A percentile compares a stretch with the other conserved stretches of the same genome.
Conservation (phyloP, 2,329 filamentous ascomycete genomes). For the Hirsutella rhossiliensis region DNA sequence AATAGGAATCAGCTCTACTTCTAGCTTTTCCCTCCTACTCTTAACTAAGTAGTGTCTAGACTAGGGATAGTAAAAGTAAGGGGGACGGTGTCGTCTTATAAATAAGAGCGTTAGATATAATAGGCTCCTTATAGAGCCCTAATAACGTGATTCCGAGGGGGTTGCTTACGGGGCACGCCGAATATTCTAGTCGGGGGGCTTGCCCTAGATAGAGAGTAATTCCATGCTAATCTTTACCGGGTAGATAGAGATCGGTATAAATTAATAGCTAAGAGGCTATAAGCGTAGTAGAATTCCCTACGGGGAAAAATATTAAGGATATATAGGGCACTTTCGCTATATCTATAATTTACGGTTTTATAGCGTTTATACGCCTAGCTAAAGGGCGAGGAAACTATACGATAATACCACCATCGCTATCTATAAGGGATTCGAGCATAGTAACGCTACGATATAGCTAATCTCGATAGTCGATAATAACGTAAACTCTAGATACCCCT, state of each 20-base stretch:
- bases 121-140: background rate
- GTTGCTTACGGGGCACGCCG: background rate
- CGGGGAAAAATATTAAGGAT: slow-evolving; percentile 2
- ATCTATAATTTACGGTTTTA: slow-evolving; percentile 2
- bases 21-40: no score
- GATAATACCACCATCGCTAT: slow-evolving; percentile 1
- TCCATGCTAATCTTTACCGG: background rate
- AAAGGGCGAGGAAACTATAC: background rate
- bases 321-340: background rate
- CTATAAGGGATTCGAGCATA: slow-evolving; percentile 1
- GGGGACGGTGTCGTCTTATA: slow-evolving; percentile 2
- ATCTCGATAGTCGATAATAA: slow-evolving; percentile 2
- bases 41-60: background rate
- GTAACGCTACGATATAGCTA: background rate
- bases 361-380: background rate
- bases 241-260: slow-evolving; percentile 3
- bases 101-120: no score
- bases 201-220: slow-evolving; percentile 1
- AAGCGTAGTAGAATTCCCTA: background rate
- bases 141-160: background rate
- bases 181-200: slow-evolving; percentile 2
- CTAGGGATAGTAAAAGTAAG: slow-evolving; percentile 1
- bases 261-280: background rate
- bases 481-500: slow-evolving; percentile 1
- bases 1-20: no score